Percentiles rank a stretch among this genome's conserved stretches.
These are phyloP conservation scores for Myxozyma udenii DNA, from an alignment of 805 yeast genomes.

Conservation along the genomic window DNA sequence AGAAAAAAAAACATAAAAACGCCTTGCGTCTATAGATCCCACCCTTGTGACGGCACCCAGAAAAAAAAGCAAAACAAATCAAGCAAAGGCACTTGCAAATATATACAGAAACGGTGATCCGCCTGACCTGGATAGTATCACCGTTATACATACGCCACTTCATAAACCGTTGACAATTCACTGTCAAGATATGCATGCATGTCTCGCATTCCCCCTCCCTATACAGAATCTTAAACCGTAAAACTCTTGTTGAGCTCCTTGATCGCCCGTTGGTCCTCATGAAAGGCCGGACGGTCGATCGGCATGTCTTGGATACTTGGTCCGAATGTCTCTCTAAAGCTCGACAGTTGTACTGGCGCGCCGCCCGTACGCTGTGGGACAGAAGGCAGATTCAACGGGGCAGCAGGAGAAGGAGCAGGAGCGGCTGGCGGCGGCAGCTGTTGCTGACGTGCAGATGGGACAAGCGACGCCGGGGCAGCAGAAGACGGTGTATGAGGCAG, in stretches of 20 bases:
- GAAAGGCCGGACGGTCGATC: conserved; percentile 32
- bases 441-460: neutral
- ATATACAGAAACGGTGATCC: neutral
- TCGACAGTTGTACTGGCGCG: neutral
- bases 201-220: too few relatives aligned
- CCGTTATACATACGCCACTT: too few relatives aligned
- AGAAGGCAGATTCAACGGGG: neutral
- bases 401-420: neutral
- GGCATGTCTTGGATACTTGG: conserved; percentile 35
- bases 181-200: too few relatives aligned
- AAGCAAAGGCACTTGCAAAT: neutral
- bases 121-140: too few relatives aligned
- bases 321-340: conserved; percentile 1
- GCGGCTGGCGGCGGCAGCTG: neutral
- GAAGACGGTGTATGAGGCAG: neutral
- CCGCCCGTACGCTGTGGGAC: conserved; percentile 39
- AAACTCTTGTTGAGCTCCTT: conserved; percentile 34
- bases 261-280: conserved; percentile 38
- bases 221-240: conserved; percentile 6
- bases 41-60: too few relatives aligned
- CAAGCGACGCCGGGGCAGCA: neutral
- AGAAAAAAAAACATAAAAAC: too few relatives aligned
- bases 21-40: too few relatives aligned
- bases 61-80: neutral
- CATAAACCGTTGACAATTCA: too few relatives aligned